phyloP scores from a whole-genome alignment of 2,329 filamentous ascomycete genomes.

The Aspergillus vadensis region DNA sequence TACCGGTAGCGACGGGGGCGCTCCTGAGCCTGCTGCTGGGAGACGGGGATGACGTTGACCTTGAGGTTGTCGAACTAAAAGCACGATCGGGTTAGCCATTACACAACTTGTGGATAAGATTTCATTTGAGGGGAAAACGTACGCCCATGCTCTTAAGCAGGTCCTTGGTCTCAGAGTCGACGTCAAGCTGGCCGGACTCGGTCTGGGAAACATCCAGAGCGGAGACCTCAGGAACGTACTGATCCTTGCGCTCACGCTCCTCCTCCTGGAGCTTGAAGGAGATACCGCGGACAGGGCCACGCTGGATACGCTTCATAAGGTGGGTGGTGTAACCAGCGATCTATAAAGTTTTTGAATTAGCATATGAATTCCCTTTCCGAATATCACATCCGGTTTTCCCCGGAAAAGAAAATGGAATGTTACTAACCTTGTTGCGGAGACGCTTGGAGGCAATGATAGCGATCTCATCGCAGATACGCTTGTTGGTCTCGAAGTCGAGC shows the following conservation, averaged over 20 bases:
- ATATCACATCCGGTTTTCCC: background rate
- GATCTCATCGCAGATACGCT: conserved; percentile 99
- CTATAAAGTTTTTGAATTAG: conserved; percentile 48
- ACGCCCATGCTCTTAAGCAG: conserved; percentile 98
- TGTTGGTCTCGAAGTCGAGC: conserved; percentile 99
- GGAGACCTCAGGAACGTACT: conserved; percentile 98
- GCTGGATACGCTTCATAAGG: conserved; percentile 99
- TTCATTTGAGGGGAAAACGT: conserved; percentile 54
- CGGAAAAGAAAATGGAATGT: background rate
- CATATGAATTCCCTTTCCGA: background rate
- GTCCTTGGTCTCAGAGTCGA: conserved; percentile 98
- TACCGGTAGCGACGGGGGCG: conserved; percentile 67
- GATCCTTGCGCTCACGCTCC: conserved; percentile 99
- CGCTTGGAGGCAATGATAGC: conserved; percentile 99
- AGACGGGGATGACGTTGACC: conserved; percentile 90
- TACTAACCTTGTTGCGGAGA: conserved; percentile 91
- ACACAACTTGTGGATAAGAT: background rate
- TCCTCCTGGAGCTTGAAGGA: conserved; percentile 99
- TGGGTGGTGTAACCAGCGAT: conserved; percentile 99
- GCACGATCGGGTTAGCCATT: background rate
- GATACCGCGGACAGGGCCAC: conserved; percentile 98
- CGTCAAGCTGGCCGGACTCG: conserved; percentile 90
- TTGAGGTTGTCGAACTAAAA: conserved; percentile 91
- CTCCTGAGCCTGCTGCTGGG: conserved; percentile 84
- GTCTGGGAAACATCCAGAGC: conserved; percentile 95